phyloP scores from a whole-genome alignment of 2,329 filamentous ascomycete genomes.

The Ophiostoma ulmi region DNA sequence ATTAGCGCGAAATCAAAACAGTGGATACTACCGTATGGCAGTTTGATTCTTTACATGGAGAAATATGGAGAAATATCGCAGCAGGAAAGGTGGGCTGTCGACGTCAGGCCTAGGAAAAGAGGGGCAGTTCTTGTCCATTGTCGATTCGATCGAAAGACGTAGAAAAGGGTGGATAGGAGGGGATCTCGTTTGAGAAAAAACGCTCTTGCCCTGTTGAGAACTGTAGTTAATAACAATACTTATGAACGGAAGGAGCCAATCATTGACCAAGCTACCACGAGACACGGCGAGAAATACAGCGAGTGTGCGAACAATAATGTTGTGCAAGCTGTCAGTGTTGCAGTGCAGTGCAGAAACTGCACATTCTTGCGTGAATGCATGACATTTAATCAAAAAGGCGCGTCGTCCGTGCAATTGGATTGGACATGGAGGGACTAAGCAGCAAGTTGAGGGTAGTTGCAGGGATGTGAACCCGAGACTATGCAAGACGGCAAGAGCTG shows the following conservation, averaged over 20 bases:
- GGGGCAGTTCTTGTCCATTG: neutral
- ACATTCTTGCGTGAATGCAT: neutral
- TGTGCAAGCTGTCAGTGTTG: slow-evolving; percentile 14
- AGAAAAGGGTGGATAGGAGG: neutral
- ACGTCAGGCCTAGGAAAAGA: slow-evolving; percentile 13
- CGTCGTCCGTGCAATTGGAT: neutral
- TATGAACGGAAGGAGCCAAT: slow-evolving; percentile 5
- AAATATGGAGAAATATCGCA: neutral
- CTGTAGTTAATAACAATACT: neutral
- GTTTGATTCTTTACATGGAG: neutral
- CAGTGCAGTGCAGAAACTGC: slow-evolving; percentile 12
- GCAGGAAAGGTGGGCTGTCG: slow-evolving; percentile 11
- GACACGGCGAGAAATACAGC: slow-evolving; percentile 10
- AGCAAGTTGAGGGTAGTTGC: neutral
- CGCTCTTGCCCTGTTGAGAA: neutral
- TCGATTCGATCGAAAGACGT: neutral
- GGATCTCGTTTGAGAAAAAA: neutral
- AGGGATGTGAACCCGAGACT: neutral
- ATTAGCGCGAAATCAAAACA: neutral
- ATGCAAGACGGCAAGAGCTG: neutral
- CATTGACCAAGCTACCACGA: neutral
- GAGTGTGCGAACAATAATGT: neutral
- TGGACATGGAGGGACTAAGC: neutral
- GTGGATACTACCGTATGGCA: neutral
- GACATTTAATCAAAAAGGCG: neutral